Base-by-base conservation (phyloP, 306 rosid species). In the Urtica urens region DNA sequence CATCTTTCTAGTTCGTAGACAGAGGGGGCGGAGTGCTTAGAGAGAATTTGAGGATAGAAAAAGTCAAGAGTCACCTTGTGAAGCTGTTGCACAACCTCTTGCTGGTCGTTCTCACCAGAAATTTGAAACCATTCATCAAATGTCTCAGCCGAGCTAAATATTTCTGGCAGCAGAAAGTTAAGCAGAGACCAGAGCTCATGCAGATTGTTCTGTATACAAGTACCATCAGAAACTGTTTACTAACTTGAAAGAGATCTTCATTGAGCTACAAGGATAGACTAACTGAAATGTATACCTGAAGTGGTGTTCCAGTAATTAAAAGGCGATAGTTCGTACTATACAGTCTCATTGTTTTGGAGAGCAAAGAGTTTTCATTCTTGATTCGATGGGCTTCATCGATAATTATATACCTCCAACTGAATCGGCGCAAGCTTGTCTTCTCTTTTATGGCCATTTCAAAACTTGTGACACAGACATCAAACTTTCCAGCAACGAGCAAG, bases 61-160 rank as follows among this genome's bases (percentile, higher is more conserved):
- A 6, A 13, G 3, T 16, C 4, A 19, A 34, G 17, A 25, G 25
- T 49, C 29, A 84, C 99, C 92, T 90, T 90, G 61, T 90, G 99
- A 51, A 90, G 79, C 55, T 90, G 99, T 65, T 90, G 99, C 53
- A 90, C 99, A 52, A 90, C 99, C 78, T 90, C 99, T 51, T 90
- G 99, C 69, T 90, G 95, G 20, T 90, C 99, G 69, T 85, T 90
- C 53, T 90, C 99, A 58, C 94, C 99, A 59, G 99, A 90, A 52
- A 90, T 90, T 77, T 90, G 99, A 64, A 90, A 90, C 99, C 99
- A 90, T 58, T 90, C 99, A 51, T 90, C 99, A 77, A 90, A 90
- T 49, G 99, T 85, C 78, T 85, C 99, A 20, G 99, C 77, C 49
- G 99, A 90, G 68, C 99, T 90, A 67, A 90, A 90, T 50, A 90